Conservation (phyloP, 805 yeast genomes). For the Candida jianshihensis region DNA sequence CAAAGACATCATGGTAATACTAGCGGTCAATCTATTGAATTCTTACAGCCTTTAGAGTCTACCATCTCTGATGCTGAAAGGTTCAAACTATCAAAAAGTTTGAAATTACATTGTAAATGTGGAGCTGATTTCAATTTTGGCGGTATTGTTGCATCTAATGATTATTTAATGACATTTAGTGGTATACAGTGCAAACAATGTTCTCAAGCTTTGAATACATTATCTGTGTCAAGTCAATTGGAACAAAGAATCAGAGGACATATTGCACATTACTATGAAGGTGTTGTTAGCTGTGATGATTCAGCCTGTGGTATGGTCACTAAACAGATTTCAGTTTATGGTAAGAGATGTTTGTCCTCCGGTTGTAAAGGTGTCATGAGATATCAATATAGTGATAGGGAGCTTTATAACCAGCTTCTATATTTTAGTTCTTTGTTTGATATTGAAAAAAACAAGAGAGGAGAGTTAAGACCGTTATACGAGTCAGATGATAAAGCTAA, state of each 20-base stretch:
- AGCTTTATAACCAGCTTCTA: slow-evolving; percentile 77
- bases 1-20: slow-evolving; percentile 25
- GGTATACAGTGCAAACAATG: slow-evolving; percentile 73
- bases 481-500: slow-evolving; percentile 26
- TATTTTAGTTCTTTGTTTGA: slow-evolving; percentile 78
- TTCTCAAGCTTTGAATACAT: slow-evolving; percentile 38
- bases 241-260: slow-evolving; percentile 66
- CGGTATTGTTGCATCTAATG: slow-evolving; percentile 62
- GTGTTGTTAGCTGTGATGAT: slow-evolving; percentile 83
- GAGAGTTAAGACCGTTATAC: slow-evolving; percentile 47
- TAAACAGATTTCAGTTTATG: slow-evolving; percentile 83
- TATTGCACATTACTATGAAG: slow-evolving; percentile 75
- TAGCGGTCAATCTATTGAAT: slow-evolving; percentile 26
- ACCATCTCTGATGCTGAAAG: slow-evolving; percentile 77
- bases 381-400: slow-evolving; percentile 69
- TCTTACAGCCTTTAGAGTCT: slow-evolving; percentile 70
- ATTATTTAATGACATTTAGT: slow-evolving; percentile 52
- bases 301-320: slow-evolving; percentile 72
- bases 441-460: slow-evolving; percentile 63
- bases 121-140: slow-evolving; percentile 56
- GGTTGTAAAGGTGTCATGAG: slow-evolving; percentile 73
- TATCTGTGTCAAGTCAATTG: slow-evolving; percentile 62
- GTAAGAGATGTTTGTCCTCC: slow-evolving; percentile 66
- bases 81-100: slow-evolving; percentile 54
- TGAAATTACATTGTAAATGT: slow-evolving; percentile 59